Percentiles rank a stretch among this genome's conserved stretches.
Evolutionary conservation across 1,284 basidiomycete genomes (phyloP).

Genomic region (Rhodofomes roseus): DNA sequence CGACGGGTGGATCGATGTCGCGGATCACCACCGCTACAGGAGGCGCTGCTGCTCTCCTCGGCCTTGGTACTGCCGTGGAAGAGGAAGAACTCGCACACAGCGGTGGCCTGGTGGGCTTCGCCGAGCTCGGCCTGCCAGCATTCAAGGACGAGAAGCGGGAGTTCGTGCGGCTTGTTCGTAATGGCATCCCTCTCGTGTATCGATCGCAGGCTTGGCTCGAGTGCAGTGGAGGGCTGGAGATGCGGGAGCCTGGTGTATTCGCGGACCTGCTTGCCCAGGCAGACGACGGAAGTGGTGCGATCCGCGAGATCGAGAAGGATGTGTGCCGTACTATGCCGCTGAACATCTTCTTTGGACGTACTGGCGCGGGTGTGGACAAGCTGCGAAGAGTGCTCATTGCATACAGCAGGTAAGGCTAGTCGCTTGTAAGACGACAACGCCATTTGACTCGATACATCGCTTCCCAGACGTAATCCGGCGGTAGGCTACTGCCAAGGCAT

Average conservation of each 20-base stretch:
- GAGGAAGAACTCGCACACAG: slow-evolving; percentile 71
- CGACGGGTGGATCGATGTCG: slow-evolving; percentile 27
- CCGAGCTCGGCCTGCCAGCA: slow-evolving; percentile 76
- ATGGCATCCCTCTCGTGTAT: slow-evolving; percentile 87
- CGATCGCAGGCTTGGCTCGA: slow-evolving; percentile 89
- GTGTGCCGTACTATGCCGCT: slow-evolving; percentile 92
- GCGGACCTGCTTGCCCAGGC: slow-evolving; percentile 73
- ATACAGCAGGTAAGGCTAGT: slow-evolving; percentile 74
- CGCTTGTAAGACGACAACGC: background rate
- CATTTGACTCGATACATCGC: background rate
- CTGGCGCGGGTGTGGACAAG: slow-evolving; percentile 92
- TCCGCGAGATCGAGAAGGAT: slow-evolving; percentile 93
- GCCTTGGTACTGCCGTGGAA: slow-evolving; percentile 56
- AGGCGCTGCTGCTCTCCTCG: slow-evolving; percentile 56
- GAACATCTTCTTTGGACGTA: slow-evolving; percentile 95
- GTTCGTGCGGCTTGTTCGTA: slow-evolving; percentile 76
- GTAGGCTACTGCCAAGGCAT: slow-evolving; percentile 93
- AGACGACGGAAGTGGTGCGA: slow-evolving; percentile 52
- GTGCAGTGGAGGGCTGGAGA: slow-evolving; percentile 88
- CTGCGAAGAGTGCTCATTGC: slow-evolving; percentile 85
- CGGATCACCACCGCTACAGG: slow-evolving; percentile 29
- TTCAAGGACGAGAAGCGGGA: slow-evolving; percentile 77
- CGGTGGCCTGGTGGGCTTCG: slow-evolving; percentile 82
- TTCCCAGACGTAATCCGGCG: slow-evolving; percentile 68
- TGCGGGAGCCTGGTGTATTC: slow-evolving; percentile 91